These are phyloP conservation scores for Lachancea kluyveri DNA, from an alignment of 805 yeast species.

Conservation along the genomic window DNA sequence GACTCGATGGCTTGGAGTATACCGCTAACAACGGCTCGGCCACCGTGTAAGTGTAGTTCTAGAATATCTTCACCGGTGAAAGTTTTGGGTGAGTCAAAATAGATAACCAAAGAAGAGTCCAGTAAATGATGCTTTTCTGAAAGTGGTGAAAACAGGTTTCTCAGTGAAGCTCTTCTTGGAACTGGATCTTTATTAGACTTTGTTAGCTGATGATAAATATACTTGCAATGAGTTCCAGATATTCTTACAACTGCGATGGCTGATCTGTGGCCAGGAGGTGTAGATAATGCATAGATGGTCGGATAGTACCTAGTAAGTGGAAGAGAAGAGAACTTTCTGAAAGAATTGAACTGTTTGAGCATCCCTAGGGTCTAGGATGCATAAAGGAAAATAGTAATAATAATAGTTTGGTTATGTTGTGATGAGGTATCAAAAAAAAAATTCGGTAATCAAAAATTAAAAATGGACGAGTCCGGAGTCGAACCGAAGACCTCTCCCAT, in stretches of 20 bases:
- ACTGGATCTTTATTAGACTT: constrained; percentile 32
- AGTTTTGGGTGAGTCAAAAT: constrained; percentile 66
- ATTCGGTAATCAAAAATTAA: too few relatives aligned
- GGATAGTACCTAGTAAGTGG: constrained; percentile 31
- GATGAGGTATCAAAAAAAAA: too few relatives aligned
- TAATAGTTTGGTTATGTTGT: too few relatives aligned
- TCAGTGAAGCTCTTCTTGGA: constrained; percentile 51
- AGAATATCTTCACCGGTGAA: constrained; percentile 90
- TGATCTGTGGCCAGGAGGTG: constrained; percentile 63
- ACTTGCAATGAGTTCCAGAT: constrained; percentile 60
- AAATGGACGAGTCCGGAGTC: constrained; percentile 71
- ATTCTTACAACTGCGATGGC: constrained; percentile 85
- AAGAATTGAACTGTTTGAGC: too few relatives aligned
- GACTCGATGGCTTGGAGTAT: constrained; percentile 56
- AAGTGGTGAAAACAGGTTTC: constrained; percentile 45
- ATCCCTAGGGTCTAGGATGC: too few relatives aligned
- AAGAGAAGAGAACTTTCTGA: too few relatives aligned
- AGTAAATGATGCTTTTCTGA: constrained; percentile 34
- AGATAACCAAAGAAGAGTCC: constrained; percentile 72
- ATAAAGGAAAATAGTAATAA: too few relatives aligned
- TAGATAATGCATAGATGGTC: constrained; percentile 88
- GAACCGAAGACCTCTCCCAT: constrained; percentile 72
- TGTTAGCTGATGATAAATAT: constrained; percentile 45
- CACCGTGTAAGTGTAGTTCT: constrained; percentile 93
- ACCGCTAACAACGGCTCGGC: constrained; percentile 71